These are phyloP conservation scores for Phytophthora ramorum DNA, from an alignment of 352 stramenopile genomes.

Conservation along the genomic window DNA sequence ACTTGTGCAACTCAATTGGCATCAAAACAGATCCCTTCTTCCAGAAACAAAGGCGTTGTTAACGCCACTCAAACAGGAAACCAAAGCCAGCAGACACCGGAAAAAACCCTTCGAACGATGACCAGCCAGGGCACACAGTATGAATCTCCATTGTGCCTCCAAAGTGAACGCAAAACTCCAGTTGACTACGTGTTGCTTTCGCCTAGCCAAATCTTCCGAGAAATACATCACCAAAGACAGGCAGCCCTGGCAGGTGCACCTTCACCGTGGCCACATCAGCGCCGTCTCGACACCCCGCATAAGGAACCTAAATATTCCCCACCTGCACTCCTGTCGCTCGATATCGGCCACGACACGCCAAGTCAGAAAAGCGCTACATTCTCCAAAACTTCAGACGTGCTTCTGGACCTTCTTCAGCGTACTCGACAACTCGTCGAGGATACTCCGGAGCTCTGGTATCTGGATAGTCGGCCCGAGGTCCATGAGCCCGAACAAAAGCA, in stretches of 20 bases:
- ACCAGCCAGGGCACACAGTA: conserved; percentile 27
- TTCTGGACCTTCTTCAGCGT: conserved; percentile 16
- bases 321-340: neutral
- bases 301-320: conserved; percentile 1
- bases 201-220: conserved; percentile 34
- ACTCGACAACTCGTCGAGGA: conserved; percentile 13
- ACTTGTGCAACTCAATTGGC: neutral
- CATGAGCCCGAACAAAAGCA: neutral
- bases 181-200: conserved; percentile 32
- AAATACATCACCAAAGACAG: conserved; percentile 22
- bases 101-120: neutral
- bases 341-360: neutral
- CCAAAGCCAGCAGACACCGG: neutral
- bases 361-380: neutral
- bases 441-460: neutral
- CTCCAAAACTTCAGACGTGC: conserved; percentile 6
- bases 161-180: conserved; percentile 18
- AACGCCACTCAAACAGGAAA: neutral
- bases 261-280: conserved; percentile 26
- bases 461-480: neutral
- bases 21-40: neutral
- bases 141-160: conserved; percentile 1
- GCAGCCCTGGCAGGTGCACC: neutral
- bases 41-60: neutral
- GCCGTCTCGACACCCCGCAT: conserved; percentile 7